Evolutionary conservation across 805 yeast species (phyloP).

Genomic region (Wickerhamiella dianesei): DNA sequence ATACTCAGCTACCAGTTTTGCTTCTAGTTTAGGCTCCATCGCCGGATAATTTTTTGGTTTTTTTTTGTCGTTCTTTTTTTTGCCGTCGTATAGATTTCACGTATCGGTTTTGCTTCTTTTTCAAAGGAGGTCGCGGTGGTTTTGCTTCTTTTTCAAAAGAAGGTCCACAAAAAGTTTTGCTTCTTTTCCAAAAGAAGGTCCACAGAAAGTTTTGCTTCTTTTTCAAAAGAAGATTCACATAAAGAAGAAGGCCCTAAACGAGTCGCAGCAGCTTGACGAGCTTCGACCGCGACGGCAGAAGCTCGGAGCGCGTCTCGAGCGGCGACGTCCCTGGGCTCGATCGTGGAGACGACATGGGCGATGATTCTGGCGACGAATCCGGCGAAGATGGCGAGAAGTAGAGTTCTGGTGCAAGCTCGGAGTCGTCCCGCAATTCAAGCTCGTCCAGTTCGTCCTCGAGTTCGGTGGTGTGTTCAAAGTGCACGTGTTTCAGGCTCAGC

Average conservation of each 20-base stretch:
- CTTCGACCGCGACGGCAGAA: background rate
- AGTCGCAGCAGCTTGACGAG: background rate
- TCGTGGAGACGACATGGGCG: background rate
- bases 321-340: background rate
- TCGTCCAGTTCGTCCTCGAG: background rate
- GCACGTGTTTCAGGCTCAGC: background rate
- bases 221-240: too few relatives aligned
- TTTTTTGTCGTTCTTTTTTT: too few relatives aligned
- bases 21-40: too few relatives aligned
- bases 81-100: too few relatives aligned
- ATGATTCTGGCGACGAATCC: background rate
- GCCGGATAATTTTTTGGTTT: background rate
- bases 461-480: slow-evolving; percentile 1
- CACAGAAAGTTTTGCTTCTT: too few relatives aligned
- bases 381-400: background rate
- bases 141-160: too few relatives aligned
- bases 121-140: too few relatives aligned
- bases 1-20: too few relatives aligned
- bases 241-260: too few relatives aligned
- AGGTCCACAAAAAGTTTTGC: too few relatives aligned
- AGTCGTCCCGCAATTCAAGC: background rate
- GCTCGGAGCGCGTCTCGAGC: background rate
- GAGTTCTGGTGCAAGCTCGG: background rate
- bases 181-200: too few relatives aligned
- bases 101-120: too few relatives aligned